These are phyloP conservation scores for Thelephora aurantiotincta DNA, from an alignment of 768 basidiomycete genomes.

Conservation along the genomic window DNA sequence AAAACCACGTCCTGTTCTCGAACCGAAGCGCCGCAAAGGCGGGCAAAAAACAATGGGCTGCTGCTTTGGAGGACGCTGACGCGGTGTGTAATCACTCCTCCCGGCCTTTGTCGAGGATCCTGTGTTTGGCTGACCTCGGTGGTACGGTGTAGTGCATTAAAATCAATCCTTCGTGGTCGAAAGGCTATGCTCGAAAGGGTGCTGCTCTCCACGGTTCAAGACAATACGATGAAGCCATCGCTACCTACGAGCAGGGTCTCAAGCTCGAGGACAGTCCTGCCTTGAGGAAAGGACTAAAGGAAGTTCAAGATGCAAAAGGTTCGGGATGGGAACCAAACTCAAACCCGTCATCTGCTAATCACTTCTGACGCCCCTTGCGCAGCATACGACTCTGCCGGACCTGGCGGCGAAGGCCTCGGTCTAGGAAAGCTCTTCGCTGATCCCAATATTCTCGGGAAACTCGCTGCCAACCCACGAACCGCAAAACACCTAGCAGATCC, in stretches of 20 bases:
- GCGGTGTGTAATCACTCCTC: slow-evolving; percentile 39
- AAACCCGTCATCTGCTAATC: neutral
- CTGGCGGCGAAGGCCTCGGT: slow-evolving; percentile 37
- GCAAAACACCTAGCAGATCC: slow-evolving; percentile 75
- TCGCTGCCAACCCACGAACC: slow-evolving; percentile 80
- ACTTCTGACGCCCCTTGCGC: slow-evolving; percentile 10
- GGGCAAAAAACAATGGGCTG: slow-evolving; percentile 68
- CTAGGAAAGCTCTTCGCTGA: slow-evolving; percentile 72
- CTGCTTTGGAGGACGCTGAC: slow-evolving; percentile 80
- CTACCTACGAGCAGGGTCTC: slow-evolving; percentile 70
- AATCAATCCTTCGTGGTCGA: slow-evolving; percentile 71
- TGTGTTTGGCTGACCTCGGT: neutral
- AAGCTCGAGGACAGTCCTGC: slow-evolving; percentile 73
- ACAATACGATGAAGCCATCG: slow-evolving; percentile 71
- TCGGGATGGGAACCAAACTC: slow-evolving; percentile 8
- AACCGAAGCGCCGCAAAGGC: slow-evolving; percentile 85
- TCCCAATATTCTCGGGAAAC: slow-evolving; percentile 69
- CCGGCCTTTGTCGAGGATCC: neutral
- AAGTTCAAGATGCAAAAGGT: slow-evolving; percentile 81
- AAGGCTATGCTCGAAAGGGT: slow-evolving; percentile 85
- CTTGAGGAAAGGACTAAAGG: slow-evolving; percentile 75
- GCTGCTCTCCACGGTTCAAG: slow-evolving; percentile 81
- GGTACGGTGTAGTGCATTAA: slow-evolving; percentile 49
- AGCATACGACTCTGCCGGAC: slow-evolving; percentile 21
- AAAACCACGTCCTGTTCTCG: slow-evolving; percentile 82